Evolutionary conservation across 2,329 filamentous ascomycete species (phyloP), one percentile per base, ranked within the genome.

Genomic region (Colletotrichum tanaceti): DNA sequence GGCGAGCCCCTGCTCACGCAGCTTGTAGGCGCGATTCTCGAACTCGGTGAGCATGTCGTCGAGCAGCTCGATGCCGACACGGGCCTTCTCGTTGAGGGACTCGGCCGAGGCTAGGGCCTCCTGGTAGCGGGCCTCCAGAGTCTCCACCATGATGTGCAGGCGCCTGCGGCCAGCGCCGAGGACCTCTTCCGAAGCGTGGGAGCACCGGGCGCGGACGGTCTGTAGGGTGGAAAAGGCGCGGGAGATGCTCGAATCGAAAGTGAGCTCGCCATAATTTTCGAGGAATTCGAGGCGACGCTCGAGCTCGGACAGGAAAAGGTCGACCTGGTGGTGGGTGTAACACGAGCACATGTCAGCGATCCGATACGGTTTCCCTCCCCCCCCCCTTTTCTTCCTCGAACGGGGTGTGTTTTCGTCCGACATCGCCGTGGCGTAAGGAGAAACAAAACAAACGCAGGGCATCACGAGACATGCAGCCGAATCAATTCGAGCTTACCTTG

Each of bases 61-160:
- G 76, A 98, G 91, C 71, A 98, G 82, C 69, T 93, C 90, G 71
- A 99, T 91, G 5, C 94, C 93, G 43, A 95, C 91, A 70, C 93
- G 89, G 3, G 95, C 94, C 82, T 98, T 98, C 74, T 97, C 94
- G 75, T 96, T 93, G 74, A 98, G 81, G 0, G 93, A 94, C 76
- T 93, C 94, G 72, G 94, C 93, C 2, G 92, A 92, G 18, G 88
- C 90, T 71, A 99, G 81, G 1, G 92, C 94, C 73, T 96, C 93
- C 71, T 97, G 91, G 79, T 98, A 99, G 71, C 93, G 87, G 35
- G 87, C 86, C 79, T 99, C 96, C 16, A 99, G 84, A 0, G 94
- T 97, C 74, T 98, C 95, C 41, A 99, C 93, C 82, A 98, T 90
- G 67, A 98, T 89, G 72, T 93, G 92, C 68, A 97, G 89, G 70